Evolutionary conservation across 352 stramenopile species (phyloP), one percentile per base, ranked within the genome.

Genomic region (Pythium rishiriense): DNA sequence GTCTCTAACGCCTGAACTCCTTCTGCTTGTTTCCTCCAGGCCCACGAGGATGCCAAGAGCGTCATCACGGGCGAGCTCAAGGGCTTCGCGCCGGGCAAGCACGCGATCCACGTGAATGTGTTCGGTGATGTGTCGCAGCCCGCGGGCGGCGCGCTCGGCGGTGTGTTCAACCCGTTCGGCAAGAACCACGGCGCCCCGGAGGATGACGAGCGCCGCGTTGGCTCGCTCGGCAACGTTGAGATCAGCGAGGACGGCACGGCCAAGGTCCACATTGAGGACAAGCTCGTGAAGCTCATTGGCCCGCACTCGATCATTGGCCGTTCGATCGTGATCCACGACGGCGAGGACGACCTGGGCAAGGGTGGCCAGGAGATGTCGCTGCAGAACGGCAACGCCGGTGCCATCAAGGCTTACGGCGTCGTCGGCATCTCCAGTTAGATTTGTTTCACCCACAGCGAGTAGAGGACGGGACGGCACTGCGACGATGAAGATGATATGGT

Each of bases 91-190:
- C 62, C 81, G 21, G 96, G 96, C 59, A 98, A 98, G 77, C 97
- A 99, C 78, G 97, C 94, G 31, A 74, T 99, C 62, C 90, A 97
- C 67, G 83, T 98, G 50, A 97, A 98, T 76, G 85, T 97, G 31
- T 98, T 98, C 71, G 96, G 96, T 35, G 95, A 99, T 68, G 84
- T 98, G 48, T 95, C 87, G 42, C 83, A 98, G 70, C 69, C 80
- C 0, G 76, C 78, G 7, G 83, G 81, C 58, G 78, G 69, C 28
- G 76, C 82, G 15, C 83, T 91, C 55, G 96, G 95, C 54, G 88
- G 91, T 53, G 96, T 98, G 50, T 99, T 99, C 84, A 99, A 99
- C 81, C 97, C 96, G 51, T 99, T 99, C 76, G 95, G 95, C 83
- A 98, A 98, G 81, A 98, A 97, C 78, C 97, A 99, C 78, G 97